Conservation (phyloP, 1,284 basidiomycete species). For the Apiotrichum gamsii region DNA sequence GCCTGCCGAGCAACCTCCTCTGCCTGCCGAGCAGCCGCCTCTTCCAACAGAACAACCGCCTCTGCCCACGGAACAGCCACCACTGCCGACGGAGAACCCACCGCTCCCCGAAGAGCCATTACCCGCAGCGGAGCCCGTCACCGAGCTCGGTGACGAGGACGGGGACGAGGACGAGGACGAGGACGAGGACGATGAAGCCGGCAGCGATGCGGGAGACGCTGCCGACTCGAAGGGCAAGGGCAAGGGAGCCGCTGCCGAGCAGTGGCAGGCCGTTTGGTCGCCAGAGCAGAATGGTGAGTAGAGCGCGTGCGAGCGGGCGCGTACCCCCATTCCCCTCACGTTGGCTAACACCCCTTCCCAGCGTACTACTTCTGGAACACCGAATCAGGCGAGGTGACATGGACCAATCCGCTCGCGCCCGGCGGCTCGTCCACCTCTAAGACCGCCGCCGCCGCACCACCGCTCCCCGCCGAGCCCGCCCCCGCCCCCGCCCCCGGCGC, state of each 20-base stretch:
- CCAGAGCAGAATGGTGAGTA: slow-evolving; percentile 58
- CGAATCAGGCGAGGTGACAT: slow-evolving; percentile 73
- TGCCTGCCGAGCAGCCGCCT: slow-evolving; percentile 4
- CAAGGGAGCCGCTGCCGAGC: slow-evolving; percentile 11
- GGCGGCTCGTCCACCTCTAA: slow-evolving; percentile 1
- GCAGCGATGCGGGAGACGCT: too few relatives aligned
- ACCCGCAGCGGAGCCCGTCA: slow-evolving; percentile 5
- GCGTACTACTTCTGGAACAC: slow-evolving; percentile 85
- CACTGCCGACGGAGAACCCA: not conserved
- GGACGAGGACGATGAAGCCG: slow-evolving; percentile 17
- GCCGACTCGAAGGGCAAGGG: slow-evolving; percentile 17
- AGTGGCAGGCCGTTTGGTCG: slow-evolving; percentile 81
- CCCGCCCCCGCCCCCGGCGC: slow-evolving; percentile 51
- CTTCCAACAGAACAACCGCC: slow-evolving; percentile 5
- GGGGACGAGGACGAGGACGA: slow-evolving; percentile 4
- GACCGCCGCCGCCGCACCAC: slow-evolving; percentile 21
- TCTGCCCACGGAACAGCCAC: slow-evolving; percentile 13
- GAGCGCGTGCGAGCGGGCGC: too few relatives aligned
- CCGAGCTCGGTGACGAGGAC: slow-evolving; percentile 7
- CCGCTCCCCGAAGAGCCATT: slow-evolving; percentile 19
- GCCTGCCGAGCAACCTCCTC: slow-evolving; percentile 1
- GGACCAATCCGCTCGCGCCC: slow-evolving; percentile 67
- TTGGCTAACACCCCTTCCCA: too few relatives aligned
- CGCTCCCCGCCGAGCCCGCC: slow-evolving; percentile 29
- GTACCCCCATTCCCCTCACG: too few relatives aligned